Conservation (phyloP, 2,329 filamentous ascomycete genomes). For the Thelonectria discophora region DNA sequence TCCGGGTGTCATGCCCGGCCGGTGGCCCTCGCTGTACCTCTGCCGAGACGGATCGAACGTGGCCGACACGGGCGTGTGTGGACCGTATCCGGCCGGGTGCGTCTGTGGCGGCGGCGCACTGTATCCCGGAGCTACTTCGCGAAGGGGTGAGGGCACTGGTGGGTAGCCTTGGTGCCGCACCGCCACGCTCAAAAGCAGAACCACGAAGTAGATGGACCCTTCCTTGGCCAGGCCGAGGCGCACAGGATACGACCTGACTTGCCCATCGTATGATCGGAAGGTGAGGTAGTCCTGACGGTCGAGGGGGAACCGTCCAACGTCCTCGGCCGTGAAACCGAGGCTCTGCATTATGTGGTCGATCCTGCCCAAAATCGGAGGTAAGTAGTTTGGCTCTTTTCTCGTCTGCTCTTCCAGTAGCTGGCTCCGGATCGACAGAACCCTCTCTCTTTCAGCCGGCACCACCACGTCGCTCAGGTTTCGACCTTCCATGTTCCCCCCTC, state of each 20-base stretch:
- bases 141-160: constrained; percentile 55
- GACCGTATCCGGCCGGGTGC: constrained; percentile 47
- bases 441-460: constrained; percentile 60
- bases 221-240: constrained; percentile 67
- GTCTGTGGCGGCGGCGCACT: constrained; percentile 44
- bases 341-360: constrained; percentile 64
- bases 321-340: constrained; percentile 63
- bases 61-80: constrained; percentile 57
- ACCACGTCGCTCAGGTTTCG: constrained; percentile 65
- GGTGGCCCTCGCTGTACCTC: constrained; percentile 49
- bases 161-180: constrained; percentile 52
- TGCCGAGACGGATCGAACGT: constrained; percentile 58
- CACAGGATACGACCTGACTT: constrained; percentile 58
- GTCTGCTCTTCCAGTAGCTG: constrained; percentile 66
- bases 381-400: constrained; percentile 67
- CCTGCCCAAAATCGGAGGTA: constrained; percentile 69
- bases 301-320: constrained; percentile 60
- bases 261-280: constrained; percentile 62
- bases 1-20: constrained; percentile 25
- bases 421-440: constrained; percentile 58
- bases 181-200: constrained; percentile 55
- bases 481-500: constrained; percentile 56
- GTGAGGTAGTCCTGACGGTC: constrained; percentile 64
- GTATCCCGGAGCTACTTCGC: constrained; percentile 55
- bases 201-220: constrained; percentile 70